A percentile compares a stretch with the other conserved stretches of the same genome.
Evolutionary conservation across 2,329 filamentous ascomycete species (phyloP).

Genomic region (Pseudogymnoascus sp.): DNA sequence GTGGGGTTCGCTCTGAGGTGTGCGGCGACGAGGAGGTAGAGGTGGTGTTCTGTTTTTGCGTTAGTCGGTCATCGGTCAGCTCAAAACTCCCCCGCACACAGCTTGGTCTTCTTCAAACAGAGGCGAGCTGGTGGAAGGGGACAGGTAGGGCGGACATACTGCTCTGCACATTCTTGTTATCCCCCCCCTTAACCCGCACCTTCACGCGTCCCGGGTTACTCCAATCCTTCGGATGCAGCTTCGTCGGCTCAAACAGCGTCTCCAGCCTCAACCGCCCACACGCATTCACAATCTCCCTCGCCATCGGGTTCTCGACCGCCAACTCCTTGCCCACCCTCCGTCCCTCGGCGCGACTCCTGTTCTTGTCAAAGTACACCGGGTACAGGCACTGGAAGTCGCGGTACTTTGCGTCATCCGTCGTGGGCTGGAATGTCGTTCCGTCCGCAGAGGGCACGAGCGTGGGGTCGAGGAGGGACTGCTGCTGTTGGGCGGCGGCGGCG

Average conservation of each 20-base stretch:
- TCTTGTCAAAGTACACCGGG: conserved; percentile 86
- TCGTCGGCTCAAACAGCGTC: conserved; percentile 80
- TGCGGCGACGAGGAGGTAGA: conserved; percentile 71
- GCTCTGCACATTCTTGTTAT: conserved; percentile 51
- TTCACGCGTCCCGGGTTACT: conserved; percentile 87
- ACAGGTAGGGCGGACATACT: conserved; percentile 37
- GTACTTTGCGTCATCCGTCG: conserved; percentile 47
- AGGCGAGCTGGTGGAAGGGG: too few relatives aligned
- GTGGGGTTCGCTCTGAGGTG: conserved; percentile 75
- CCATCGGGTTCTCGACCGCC: conserved; percentile 77
- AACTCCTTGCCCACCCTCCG: conserved; percentile 65
- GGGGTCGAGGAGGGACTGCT: conserved; percentile 19
- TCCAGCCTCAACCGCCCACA: conserved; percentile 62
- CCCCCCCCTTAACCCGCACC: conserved; percentile 59
- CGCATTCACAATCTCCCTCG: conserved; percentile 82
- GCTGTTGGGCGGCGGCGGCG: conserved; percentile 16
- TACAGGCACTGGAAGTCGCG: conserved; percentile 84
- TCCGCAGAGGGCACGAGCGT: conserved; percentile 23
- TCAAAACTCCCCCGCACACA: not conserved
- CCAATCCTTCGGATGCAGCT: conserved; percentile 95
- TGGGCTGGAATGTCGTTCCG: conserved; percentile 29
- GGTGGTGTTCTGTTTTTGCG: conserved; percentile 61
- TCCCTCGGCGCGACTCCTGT: conserved; percentile 66
- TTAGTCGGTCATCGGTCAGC: conserved; percentile 14
- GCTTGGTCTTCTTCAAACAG: too few relatives aligned